Evolutionary conservation across 2,329 filamentous ascomycete genomes (phyloP).

Genomic region (Mollisia scopiformis): DNA sequence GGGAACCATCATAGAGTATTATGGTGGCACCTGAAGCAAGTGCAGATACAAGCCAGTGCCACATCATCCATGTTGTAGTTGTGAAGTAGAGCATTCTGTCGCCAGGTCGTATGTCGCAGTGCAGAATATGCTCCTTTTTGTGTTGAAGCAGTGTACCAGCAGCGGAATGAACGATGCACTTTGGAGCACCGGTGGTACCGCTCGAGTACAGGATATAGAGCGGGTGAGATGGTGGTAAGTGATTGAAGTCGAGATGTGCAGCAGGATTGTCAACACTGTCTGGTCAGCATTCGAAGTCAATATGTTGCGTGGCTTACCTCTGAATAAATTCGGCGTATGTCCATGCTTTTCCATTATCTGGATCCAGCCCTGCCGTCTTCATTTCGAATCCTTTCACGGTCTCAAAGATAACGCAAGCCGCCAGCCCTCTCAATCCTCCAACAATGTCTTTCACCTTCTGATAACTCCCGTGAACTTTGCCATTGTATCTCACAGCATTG

Average conservation of each 20-base stretch:
- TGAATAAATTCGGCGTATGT: constrained; percentile 47
- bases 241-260: constrained; percentile 65
- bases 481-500: constrained; percentile 88
- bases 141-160: constrained; percentile 92
- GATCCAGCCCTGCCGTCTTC: constrained; percentile 20
- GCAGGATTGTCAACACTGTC: constrained; percentile 35
- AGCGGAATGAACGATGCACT: constrained; percentile 92
- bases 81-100: constrained; percentile 92
- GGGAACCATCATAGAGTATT: constrained; percentile 89
- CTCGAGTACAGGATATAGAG: constrained; percentile 94
- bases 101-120: constrained; percentile 74
- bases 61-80: constrained; percentile 99
- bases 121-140: constrained; percentile 93
- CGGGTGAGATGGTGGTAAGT: constrained; percentile 82
- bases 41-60: constrained; percentile 93
- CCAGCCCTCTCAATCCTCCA: constrained; percentile 61
- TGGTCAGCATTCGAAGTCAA: no score
- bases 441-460: constrained; percentile 81
- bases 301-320: constrained; percentile 20
- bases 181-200: constrained; percentile 85
- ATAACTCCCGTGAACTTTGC: constrained; percentile 80
- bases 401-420: constrained; percentile 74
- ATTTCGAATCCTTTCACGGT: constrained; percentile 51
- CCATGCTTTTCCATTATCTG: constrained; percentile 40
- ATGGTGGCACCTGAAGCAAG: constrained; percentile 82